Base-by-base conservation (phyloP, 441 rosid species). In the Hura crepitans region DNA sequence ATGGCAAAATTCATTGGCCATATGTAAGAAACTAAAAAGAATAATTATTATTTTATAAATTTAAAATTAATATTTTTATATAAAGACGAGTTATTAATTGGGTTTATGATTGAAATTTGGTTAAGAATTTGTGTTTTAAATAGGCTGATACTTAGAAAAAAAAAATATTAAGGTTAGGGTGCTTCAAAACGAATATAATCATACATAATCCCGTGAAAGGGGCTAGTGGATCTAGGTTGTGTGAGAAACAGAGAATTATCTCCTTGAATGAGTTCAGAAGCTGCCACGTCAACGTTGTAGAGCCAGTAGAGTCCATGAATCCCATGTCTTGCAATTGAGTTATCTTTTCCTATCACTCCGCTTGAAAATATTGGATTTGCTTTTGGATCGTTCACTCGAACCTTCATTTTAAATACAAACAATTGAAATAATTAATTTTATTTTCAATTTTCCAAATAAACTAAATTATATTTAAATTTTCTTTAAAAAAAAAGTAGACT, bases 311-410 rank as follows among this genome's bases (percentile, higher is more conserved):
- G 78, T 62, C 98, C 98, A 72, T 85, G 98, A 72, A 89, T 86
- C 33, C 99, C 99, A 68, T 95, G 97, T 74, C 99, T 88, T 25
- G 99, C 89, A 20, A 95, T 87, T 0, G 98, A 61, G 71, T 95
- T 95, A 74, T 92, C 99, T 71, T 85, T 90, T 54, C 98, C 98
- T 18, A 92, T 87, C 57, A 79, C 60, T 60, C 95, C 93, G 0
- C 90, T 95, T 1, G 96, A 77, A 71, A 85, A 95, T 25, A 82
- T 23, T 6, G 85, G 89, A 15, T 18, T 65, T n/a, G 83, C 75
- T 50, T 62, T 81, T 14, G 79, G 77, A 30, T 89, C 84, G 46
- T 92, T 92, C 23, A 94, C 70, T 42, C 92, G 84, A 77, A 90
- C 85, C 85, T 85, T 68, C 17, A 3, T 59, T 20, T 15, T n/a